Evolutionary conservation across 2,329 filamentous ascomycete species (phyloP), one percentile per base, ranked within the genome.

Genomic region (Pyrenophora seminiperda): DNA sequence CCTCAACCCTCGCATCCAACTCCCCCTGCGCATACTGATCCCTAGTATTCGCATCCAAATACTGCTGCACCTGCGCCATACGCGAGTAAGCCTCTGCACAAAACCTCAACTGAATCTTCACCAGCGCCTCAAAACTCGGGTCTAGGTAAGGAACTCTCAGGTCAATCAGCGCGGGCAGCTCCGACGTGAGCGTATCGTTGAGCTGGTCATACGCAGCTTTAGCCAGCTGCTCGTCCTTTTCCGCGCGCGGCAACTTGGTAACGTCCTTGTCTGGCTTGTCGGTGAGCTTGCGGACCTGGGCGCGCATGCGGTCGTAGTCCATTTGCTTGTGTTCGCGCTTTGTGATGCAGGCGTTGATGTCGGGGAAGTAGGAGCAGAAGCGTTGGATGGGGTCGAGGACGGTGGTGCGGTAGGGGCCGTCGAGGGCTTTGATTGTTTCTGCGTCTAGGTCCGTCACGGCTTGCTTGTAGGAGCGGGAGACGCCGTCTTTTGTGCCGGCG

Each of bases 191-290:
- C 74, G 97, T 95, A 68, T 97, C 92, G 76, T 99, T 99, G 64
- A 99, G 81, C 76, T 96, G 90, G 73, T 99, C 94, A 79, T 99
- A 99, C 7, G 91, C 90, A 48, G 85, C 85, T 75, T 90, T 93
- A 58, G 93, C 91, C 83, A 97, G 91, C 64, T 97, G 92, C 73
- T 91, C 87, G 76, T 99, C 95, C 80, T 95, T 95, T 74, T 99
- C 94, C 18, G 93, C 90, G 47, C 93, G 90, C 1, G 95, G 94
- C 46, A 99, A 85, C 79, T 97, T 99, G 43, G 90, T 93, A 11
- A 91, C 90, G 71, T 99, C 94, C 81, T 99, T 99, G 81, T 99
- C 94, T 38, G 94, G 94, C 80, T 99, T 97, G 76, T 99, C 95
- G 44, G 90, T 91, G 31, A 99, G 85, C 74, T 91, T 93, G 83